phyloP scores from a whole-genome alignment of 2,329 filamentous ascomycete genomes.

The Pseudocercospora fuligena region DNA sequence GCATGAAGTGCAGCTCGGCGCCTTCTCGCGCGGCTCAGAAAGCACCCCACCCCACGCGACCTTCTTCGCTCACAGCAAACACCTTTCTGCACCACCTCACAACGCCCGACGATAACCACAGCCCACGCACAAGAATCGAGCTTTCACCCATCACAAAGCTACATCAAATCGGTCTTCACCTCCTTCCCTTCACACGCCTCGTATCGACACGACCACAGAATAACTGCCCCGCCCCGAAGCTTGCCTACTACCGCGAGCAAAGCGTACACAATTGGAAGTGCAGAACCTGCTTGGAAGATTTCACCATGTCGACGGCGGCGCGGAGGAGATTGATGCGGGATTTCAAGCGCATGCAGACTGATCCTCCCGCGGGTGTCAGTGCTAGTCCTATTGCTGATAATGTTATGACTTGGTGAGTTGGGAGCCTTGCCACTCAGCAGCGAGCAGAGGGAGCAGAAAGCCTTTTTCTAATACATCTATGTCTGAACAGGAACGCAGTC shows the following conservation, averaged over 20 bases:
- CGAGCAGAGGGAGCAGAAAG: not conserved
- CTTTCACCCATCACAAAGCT: not conserved
- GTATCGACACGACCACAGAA: not conserved
- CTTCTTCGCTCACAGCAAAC: not conserved
- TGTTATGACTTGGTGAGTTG: constrained; percentile 87
- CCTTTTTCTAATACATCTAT: constrained; percentile 17
- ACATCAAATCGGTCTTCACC: not conserved
- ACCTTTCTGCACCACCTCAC: not conserved
- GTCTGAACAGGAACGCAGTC: constrained; percentile 80
- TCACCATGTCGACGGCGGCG: constrained; percentile 85
- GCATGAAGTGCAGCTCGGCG: not conserved
- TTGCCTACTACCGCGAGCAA: not conserved
- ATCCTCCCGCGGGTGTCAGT: constrained; percentile 94
- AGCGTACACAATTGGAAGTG: not conserved
- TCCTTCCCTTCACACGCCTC: not conserved
- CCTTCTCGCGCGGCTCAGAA: not conserved
- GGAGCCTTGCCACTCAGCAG: not conserved
- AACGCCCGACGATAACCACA: not conserved
- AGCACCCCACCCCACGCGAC: not conserved
- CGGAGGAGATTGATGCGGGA: constrained; percentile 97
- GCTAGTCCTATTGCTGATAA: constrained; percentile 95
- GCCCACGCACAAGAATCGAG: not conserved
- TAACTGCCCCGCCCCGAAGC: not conserved
- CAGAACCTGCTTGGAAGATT: not conserved
- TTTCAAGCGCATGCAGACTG: constrained; percentile 99